Evolutionary conservation across 208 protist genomes (phyloP).

Genomic region (Porcisia hertigi): DNA sequence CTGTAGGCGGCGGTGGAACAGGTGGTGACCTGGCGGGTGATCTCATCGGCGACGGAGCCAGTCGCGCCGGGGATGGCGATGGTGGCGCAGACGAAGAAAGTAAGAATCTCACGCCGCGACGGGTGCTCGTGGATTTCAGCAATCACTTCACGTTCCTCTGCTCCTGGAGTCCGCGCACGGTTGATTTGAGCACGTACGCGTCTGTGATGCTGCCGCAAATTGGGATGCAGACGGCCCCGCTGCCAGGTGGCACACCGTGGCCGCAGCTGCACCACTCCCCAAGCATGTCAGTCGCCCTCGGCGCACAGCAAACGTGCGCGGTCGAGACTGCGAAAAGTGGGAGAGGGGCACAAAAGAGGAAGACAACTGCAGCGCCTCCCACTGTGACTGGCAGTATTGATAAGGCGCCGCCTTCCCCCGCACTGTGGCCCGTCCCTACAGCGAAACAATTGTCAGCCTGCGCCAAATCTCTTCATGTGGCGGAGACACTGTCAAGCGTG

Average conservation of each 20-base stretch:
- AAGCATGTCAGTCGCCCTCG: conserved; percentile 12
- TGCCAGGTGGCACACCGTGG: conserved; percentile 21
- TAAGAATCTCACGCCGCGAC: conserved; percentile 8
- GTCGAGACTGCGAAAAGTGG: neutral
- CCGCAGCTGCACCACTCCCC: conserved; percentile 28
- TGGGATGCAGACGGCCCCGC: conserved; percentile 20
- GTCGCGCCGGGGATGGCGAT: neutral
- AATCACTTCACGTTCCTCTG: conserved; percentile 27
- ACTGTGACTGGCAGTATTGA: neutral
- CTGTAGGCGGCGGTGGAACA: neutral
- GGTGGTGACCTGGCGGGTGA: neutral
- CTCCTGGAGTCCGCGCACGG: conserved; percentile 25
- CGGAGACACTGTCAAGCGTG: conserved; percentile 17
- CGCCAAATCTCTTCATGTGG: conserved; percentile 19
- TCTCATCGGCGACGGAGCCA: neutral
- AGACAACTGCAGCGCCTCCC: neutral
- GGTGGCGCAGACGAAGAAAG: conserved; percentile 1
- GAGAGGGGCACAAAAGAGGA: neutral
- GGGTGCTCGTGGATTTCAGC: conserved; percentile 35
- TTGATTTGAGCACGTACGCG: conserved; percentile 27
- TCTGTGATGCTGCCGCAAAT: conserved; percentile 24
- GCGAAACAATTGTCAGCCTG: conserved; percentile 14
- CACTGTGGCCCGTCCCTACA: conserved; percentile 10
- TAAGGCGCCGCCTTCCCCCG: neutral
- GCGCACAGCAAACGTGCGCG: neutral